A percentile compares a stretch with the other conserved stretches of the same genome.
phyloP scores from a whole-genome alignment of 1,284 basidiomycete species.

The Rhodotorula sp. region DNA sequence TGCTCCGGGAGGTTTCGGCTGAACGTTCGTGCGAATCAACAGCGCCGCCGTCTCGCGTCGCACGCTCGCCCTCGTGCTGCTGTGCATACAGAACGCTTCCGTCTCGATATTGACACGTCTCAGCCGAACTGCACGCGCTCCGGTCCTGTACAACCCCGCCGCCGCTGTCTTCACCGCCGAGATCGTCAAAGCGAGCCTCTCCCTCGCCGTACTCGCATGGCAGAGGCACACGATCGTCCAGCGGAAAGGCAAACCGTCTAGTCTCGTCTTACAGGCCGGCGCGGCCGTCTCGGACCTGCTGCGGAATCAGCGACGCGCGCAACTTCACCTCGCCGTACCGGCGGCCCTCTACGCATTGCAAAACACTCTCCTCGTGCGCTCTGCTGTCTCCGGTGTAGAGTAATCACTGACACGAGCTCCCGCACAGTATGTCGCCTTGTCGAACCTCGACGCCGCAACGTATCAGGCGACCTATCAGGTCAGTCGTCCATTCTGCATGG shows the following conservation, averaged over 20 bases:
- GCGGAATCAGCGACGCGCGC: slow-evolving; percentile 25
- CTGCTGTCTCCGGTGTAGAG: too few species aligned
- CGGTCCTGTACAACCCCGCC: slow-evolving; percentile 36
- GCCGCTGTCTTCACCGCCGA: slow-evolving; percentile 43
- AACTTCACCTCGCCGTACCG: slow-evolving; percentile 38
- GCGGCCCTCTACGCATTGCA: slow-evolving; percentile 42
- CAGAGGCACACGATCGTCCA: background rate
- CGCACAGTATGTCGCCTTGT: slow-evolving; percentile 41
- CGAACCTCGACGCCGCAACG: slow-evolving; percentile 39
- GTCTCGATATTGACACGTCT: slow-evolving; percentile 42
- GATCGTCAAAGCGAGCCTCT: slow-evolving; percentile 36
- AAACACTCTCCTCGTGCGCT: slow-evolving; percentile 40
- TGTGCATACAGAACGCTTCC: slow-evolving; percentile 42
- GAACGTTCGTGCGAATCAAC: background rate
- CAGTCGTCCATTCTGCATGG: slow-evolving; percentile 16
- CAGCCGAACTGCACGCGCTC: slow-evolving; percentile 23
- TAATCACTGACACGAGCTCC: background rate
- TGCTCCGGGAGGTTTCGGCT: background rate
- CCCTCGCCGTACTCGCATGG: slow-evolving; percentile 25
- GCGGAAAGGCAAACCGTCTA: slow-evolving; percentile 1
- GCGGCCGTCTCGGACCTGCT: slow-evolving; percentile 21
- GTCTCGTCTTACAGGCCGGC: background rate
- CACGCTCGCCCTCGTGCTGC: slow-evolving; percentile 27
- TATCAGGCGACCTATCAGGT: slow-evolving; percentile 45
- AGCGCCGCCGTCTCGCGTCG: background rate